Conservation (phyloP, 345 rosid genomes). For the Streptanthus diversifolius region DNA sequence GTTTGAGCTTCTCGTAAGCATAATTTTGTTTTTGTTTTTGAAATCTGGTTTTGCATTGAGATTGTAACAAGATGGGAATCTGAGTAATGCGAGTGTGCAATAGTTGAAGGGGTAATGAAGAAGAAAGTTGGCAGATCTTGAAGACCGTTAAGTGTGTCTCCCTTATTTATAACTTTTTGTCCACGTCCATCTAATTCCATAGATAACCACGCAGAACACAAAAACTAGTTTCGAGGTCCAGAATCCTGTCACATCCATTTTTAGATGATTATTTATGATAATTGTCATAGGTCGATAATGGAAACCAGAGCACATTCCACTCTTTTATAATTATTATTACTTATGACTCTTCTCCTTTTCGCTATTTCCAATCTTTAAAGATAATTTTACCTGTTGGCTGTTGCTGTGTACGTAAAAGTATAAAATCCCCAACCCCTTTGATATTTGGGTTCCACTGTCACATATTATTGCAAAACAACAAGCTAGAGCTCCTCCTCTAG, state of each 20-base stretch:
- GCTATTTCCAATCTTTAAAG: neutral
- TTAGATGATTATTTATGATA: neutral
- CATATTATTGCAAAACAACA: neutral
- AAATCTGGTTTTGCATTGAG: neutral
- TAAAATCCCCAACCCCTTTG: neutral
- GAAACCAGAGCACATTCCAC: constrained; percentile 23
- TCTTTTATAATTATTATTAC: neutral
- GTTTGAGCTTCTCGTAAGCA: neutral
- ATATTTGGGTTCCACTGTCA: neutral
- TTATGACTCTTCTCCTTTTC: neutral
- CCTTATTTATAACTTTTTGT: constrained; percentile 3
- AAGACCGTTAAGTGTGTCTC: constrained; percentile 27
- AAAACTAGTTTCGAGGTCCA: constrained; percentile 23
- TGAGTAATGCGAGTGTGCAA: neutral
- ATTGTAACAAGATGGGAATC: neutral
- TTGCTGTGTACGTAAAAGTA: constrained; percentile 1
- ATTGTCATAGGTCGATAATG: neutral
- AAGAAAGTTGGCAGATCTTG: constrained; percentile 9
- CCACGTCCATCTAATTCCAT: constrained; percentile 9
- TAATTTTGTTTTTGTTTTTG: neutral
- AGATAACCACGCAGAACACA: neutral
- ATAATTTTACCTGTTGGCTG: neutral
- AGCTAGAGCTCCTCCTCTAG: constrained; percentile 37
- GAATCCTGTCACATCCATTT: neutral
- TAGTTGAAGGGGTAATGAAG: neutral